Evolutionary conservation across 225 moss, liverwort and hornwort genomes (phyloP).

Genomic region (Bryum argenteum): DNA sequence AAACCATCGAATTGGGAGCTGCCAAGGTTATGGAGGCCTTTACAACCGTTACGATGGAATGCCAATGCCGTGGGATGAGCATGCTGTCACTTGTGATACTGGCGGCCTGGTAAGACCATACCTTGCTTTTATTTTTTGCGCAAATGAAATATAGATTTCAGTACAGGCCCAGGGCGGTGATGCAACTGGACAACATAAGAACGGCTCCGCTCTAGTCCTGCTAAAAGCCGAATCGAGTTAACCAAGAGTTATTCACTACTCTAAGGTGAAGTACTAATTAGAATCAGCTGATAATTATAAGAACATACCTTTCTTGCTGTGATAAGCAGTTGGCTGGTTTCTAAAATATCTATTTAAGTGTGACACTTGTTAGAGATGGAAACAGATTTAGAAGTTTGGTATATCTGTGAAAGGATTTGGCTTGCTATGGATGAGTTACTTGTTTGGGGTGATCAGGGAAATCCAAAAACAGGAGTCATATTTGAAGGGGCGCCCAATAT

Average conservation of each 20-base stretch:
- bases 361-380: background rate
- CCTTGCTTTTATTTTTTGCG: too few relatives aligned
- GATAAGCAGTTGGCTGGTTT: background rate
- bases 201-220: too few relatives aligned
- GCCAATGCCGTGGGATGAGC: slow-evolving; percentile 99
- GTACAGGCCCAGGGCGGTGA: too few relatives aligned
- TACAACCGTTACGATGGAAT: slow-evolving; percentile 98
- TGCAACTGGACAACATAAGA: too few relatives aligned
- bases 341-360: background rate
- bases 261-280: too few relatives aligned
- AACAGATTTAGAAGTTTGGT: background rate
- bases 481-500: slow-evolving; percentile 94
- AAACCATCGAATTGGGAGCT: slow-evolving; percentile 92
- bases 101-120: slow-evolving; percentile 76
- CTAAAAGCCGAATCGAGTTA: too few relatives aligned
- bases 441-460: slow-evolving; percentile 57
- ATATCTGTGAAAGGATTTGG: background rate
- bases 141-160: too few relatives aligned
- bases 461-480: slow-evolving; percentile 82
- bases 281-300: too few relatives aligned
- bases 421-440: background rate
- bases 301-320: background rate
- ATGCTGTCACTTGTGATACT: slow-evolving; percentile 89
- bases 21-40: slow-evolving; percentile 64
- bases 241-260: too few relatives aligned